Evolutionary conservation across 352 stramenopile genomes (phyloP).

Genomic region (Discostella stelligera): DNA sequence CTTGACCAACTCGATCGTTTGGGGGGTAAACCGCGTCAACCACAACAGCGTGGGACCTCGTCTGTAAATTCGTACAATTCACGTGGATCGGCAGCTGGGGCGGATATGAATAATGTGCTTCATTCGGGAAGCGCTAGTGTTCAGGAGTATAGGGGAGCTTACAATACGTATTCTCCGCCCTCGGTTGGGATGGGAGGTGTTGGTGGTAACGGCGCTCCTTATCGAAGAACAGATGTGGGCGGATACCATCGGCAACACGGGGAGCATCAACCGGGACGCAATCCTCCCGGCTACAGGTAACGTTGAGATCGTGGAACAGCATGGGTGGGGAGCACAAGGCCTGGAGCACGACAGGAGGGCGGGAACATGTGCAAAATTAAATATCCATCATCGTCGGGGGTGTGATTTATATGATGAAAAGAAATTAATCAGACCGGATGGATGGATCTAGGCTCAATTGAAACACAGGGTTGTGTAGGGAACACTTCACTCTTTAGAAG

Average conservation of each 20-base stretch:
- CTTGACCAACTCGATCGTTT: constrained; percentile 28
- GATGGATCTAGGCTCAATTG: too few relatives aligned
- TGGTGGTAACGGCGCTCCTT: not conserved
- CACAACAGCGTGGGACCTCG: not conserved
- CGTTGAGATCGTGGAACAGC: not conserved
- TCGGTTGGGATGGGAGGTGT: not conserved
- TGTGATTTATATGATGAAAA: not conserved
- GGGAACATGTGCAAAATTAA: too few relatives aligned
- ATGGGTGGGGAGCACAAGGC: too few relatives aligned
- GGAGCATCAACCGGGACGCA: not conserved
- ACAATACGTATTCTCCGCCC: not conserved
- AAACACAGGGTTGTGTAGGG: too few relatives aligned
- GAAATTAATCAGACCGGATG: not conserved
- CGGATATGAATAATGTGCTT: not conserved
- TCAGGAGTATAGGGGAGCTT: not conserved
- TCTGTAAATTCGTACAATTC: constrained; percentile 42
- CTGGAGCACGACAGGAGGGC: too few relatives aligned
- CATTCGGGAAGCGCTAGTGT: constrained; percentile 10
- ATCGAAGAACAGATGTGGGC: not conserved
- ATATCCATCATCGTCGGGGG: too few relatives aligned
- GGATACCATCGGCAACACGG: not conserved
- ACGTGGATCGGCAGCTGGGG: constrained; percentile 6
- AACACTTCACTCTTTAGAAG: too few relatives aligned
- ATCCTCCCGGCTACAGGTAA: constrained; percentile 16
- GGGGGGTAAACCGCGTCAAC: not conserved